Percentiles rank a stretch among this genome's conserved stretches.
Conservation (phyloP, 768 basidiomycete genomes). For the Naganishia vishniacii region DNA sequence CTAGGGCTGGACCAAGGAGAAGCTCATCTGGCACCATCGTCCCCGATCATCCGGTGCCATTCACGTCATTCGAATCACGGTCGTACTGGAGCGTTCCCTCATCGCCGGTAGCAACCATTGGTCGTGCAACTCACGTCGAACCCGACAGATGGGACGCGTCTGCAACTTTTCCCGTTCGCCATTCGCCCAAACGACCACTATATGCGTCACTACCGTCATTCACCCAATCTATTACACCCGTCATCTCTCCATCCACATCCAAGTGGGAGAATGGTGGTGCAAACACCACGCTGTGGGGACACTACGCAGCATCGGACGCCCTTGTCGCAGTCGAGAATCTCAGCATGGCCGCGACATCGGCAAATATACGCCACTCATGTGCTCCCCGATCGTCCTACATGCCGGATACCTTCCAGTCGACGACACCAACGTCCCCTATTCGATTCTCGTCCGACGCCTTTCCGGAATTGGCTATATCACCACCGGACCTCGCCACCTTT, state of each 20-base stretch:
- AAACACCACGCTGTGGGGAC: not conserved
- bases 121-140: not conserved
- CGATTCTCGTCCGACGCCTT: conserved; percentile 4
- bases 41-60: not conserved
- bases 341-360: not conserved
- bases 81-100: conserved; percentile 7
- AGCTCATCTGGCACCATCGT: conserved; percentile 1
- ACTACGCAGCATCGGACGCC: not conserved
- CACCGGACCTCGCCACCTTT: not conserved
- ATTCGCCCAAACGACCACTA: not conserved
- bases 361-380: not conserved
- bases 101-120: not conserved
- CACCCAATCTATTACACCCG: not conserved
- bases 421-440: not conserved
- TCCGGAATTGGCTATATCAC: not conserved
- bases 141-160: not conserved
- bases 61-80: not conserved
- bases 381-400: not conserved
- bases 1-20: conserved; percentile 1
- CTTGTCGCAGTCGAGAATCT: not conserved
- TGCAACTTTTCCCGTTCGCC: not conserved
- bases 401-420: not conserved
- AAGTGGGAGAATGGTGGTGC: not conserved
- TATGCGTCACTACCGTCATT: conserved; percentile 3
- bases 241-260: not conserved